Percentiles rank a stretch among this genome's conserved stretches.
Conservation (phyloP, 768 basidiomycete genomes). For the Pisolithus tinctorius region DNA sequence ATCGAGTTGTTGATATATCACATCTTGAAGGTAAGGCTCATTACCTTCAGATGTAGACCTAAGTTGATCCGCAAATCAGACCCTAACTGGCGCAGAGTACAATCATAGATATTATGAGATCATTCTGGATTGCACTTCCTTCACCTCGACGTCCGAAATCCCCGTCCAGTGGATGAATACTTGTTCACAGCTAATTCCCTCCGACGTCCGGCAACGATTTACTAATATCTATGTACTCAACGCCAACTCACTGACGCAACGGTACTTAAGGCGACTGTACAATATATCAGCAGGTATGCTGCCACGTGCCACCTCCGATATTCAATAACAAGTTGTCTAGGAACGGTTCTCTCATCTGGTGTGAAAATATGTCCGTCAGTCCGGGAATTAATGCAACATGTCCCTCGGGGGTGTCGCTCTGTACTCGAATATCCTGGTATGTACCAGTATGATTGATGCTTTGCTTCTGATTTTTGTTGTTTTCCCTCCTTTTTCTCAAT, state of each 20-base stretch:
- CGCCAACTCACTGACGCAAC: constrained; percentile 62
- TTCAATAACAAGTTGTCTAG: constrained; percentile 25
- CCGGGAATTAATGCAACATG: constrained; percentile 48
- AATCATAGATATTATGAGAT: constrained; percentile 54
- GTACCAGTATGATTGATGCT: constrained; percentile 12
- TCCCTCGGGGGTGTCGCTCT: constrained; percentile 42
- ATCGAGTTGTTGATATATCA: constrained; percentile 73
- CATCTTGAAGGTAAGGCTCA: constrained; percentile 56
- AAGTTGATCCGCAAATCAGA: constrained; percentile 30
- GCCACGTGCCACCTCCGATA: background rate
- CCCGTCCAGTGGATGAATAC: constrained; percentile 79
- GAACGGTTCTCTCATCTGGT: constrained; percentile 43
- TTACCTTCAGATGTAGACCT: background rate
- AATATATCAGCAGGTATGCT: constrained; percentile 53
- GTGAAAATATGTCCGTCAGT: constrained; percentile 61
- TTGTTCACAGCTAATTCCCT: constrained; percentile 67
- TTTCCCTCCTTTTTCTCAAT: background rate
- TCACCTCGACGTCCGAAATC: constrained; percentile 67
- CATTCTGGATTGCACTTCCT: constrained; percentile 77
- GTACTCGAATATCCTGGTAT: constrained; percentile 51
- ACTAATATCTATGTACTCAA: constrained; percentile 60
- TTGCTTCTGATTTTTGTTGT: background rate
- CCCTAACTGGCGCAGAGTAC: constrained; percentile 42
- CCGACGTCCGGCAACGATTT: constrained; percentile 61
- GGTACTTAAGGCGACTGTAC: constrained; percentile 70